Evolutionary conservation across 768 basidiomycete genomes (phyloP), one percentile per base, ranked within the genome.

Genomic region (Rhodosporidiobolus odoratus): DNA sequence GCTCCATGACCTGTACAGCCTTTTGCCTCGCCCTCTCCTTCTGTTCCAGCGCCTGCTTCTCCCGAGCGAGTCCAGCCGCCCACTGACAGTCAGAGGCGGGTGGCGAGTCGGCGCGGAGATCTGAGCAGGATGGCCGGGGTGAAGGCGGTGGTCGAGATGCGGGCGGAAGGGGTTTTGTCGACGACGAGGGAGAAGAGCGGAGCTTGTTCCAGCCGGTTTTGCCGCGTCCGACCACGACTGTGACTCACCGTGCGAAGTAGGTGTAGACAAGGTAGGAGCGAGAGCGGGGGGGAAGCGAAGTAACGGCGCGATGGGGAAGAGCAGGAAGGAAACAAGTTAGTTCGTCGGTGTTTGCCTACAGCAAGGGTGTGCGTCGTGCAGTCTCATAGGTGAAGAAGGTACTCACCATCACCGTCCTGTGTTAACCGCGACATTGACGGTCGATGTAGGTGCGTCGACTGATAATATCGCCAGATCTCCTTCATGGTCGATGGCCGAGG

Each of bases 401-500:
- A 40, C 53, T 62, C 45, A 68, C 76, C 72, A 53, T 77, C 76
- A 9, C 73, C 69, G 50, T 77, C 76, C n/a, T 75, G 76, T 21
- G 65, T 77, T 21, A 75, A 54, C 16, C 70, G 68, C 34, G 61
- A 65, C 62, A 75, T 74, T 3, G 68, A 66, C 1, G 71, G 73
- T 25, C 75, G 73, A 23, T 69, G 34, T 4, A 62, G 41, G 9
- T 68, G 58, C 27, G 63, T 50, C 10, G 71, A 54, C 35, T 69
- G 66, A 60, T 73, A 77, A 65, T 58, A 77, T 12, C 60, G 66
- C 47, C 66, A 72, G 40, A 77, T 74, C 54, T 75, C 75, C 41
- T 62, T 58, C 52, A 77, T 72, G 27, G 75, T 73, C 12, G 66
- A 58, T n/a, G 45, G 69, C 3, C 76, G 66, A 9, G 76, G 75